A percentile compares a stretch with the other conserved stretches of the same genome.
Evolutionary conservation across 2,329 filamentous ascomycete genomes (phyloP).

Genomic region (Fusarium temperatum): DNA sequence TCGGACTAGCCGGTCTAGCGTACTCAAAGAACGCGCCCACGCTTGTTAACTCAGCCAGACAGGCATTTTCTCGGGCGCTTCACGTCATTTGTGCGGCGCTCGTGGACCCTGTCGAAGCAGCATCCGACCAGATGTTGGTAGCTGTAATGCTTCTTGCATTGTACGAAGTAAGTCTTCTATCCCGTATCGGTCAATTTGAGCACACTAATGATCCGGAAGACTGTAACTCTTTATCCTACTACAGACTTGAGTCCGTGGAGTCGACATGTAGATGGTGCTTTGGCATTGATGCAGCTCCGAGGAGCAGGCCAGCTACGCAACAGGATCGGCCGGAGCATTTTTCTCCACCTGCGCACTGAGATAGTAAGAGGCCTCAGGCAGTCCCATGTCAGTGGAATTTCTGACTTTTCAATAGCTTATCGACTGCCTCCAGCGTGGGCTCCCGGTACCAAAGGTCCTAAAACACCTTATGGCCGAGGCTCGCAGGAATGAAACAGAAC

Average conservation of each 20-base stretch:
- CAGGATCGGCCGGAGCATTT: neutral
- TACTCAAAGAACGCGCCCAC: neutral
- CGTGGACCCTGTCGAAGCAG: neutral
- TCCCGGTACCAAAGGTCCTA: accelerated
- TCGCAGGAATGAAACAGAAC: neutral
- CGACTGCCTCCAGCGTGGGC: neutral
- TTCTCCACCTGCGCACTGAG: neutral
- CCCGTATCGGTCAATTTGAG: accelerated
- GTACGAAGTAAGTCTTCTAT: neutral
- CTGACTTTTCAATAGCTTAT: neutral
- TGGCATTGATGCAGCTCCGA: neutral
- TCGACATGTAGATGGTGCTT: neutral
- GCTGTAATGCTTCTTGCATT: neutral
- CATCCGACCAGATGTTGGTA: neutral
- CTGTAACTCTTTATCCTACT: no score
- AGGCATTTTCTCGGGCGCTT: neutral
- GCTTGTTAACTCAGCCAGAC: neutral
- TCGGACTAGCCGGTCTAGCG: neutral
- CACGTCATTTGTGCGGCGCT: neutral
- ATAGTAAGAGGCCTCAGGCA: neutral
- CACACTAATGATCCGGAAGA: neutral
- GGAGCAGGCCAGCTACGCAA: neutral
- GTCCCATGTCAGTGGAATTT: accelerated
- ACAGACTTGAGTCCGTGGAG: neutral
- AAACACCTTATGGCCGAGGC: neutral